Evolutionary conservation across 2,329 filamentous ascomycete genomes (phyloP), one percentile per base, ranked within the genome.

Genomic region (Sporothrix globosa): DNA sequence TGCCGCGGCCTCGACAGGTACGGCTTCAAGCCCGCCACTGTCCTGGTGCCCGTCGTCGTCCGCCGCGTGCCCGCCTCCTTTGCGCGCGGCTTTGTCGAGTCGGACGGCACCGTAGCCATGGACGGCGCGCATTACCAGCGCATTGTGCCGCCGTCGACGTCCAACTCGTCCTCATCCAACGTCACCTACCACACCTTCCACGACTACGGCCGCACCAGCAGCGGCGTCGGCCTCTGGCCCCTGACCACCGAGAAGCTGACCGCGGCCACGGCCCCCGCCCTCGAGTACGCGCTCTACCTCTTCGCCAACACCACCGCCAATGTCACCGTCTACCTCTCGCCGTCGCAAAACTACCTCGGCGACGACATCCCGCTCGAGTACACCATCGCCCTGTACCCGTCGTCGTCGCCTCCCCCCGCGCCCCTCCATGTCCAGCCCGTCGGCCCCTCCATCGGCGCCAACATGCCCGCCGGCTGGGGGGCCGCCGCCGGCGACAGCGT

Each of bases 201-300:
- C 13, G 80, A 82, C 71, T 85, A 88, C 74, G 87, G 88, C 56
- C 86, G 88, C 53, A 90, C 86, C 0, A 78, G 84, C 1, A 85
- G 84, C 0, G 88, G 87, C 21, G 83, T 90, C 3, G 86, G 86
- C 0, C 79, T 90, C 5, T 82, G 82, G 74, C 87, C 87, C 0
- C 82, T 83, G 44, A 80, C 82, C 24, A 81, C 84, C 0, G 80
- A 83, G 53, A 85, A 86, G 19, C 82, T 87, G 46, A 79, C 81
- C 2, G 76, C 84, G 0, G 80, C 80, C 3, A 81, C 82, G 13
- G 85, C 82, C 0, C 87, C 88, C 0, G 83, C 83, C 4, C 81
- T 91, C 10, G 84, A 87, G 73, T 91, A 90, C 76, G 81, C 85
- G 68, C 75, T 91, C 71, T 90, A 88, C 77, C 81, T 88, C 14